phyloP scores from a whole-genome alignment of 148 eudicot genomes.

The Rhododendron ovatum region DNA sequence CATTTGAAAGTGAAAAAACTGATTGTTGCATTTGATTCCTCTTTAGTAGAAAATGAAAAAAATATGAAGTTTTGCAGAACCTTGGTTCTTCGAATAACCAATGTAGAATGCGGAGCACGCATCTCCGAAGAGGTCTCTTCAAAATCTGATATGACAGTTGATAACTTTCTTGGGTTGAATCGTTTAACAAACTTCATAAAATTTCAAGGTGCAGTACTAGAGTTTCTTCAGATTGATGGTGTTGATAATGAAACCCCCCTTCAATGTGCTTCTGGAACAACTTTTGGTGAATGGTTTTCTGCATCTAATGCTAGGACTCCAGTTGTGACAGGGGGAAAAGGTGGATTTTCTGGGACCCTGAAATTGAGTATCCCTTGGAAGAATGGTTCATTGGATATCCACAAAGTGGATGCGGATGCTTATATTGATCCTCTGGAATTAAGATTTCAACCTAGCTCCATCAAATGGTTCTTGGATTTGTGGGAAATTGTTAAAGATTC shows the following conservation, averaged over 20 bases:
- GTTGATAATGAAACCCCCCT: slow-evolving; percentile 24
- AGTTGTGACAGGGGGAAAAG: slow-evolving; percentile 54
- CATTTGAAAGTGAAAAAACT: slow-evolving; percentile 59
- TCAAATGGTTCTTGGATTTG: slow-evolving; percentile 48
- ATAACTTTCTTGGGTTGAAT: slow-evolving; percentile 54
- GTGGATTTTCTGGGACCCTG: slow-evolving; percentile 77
- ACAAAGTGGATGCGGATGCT: slow-evolving; percentile 79
- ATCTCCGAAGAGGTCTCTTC: slow-evolving; percentile 48
- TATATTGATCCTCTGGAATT: slow-evolving; percentile 54
- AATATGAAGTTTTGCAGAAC: slow-evolving; percentile 35
- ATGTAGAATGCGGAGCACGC: slow-evolving; percentile 72
- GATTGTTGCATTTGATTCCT: slow-evolving; percentile 76
- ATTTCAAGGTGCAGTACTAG: slow-evolving; percentile 73
- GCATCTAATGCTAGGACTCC: slow-evolving; percentile 40
- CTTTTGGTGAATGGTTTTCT: slow-evolving; percentile 24
- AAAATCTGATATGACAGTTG: slow-evolving; percentile 17
- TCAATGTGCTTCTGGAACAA: slow-evolving; percentile 29
- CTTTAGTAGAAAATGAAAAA: slow-evolving; percentile 26
- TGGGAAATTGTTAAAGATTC: slow-evolving; percentile 45
- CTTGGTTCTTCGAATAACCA: slow-evolving; percentile 68
- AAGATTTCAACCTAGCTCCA: slow-evolving; percentile 60
- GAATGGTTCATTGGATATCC: slow-evolving; percentile 83
- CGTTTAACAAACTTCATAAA: slow-evolving; percentile 62
- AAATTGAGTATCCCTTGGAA: slow-evolving; percentile 81
- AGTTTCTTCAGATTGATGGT: slow-evolving; percentile 59